These are phyloP conservation scores for Cordyceps tenuipes DNA, from an alignment of 2,329 filamentous ascomycete species.

Conservation along the genomic window DNA sequence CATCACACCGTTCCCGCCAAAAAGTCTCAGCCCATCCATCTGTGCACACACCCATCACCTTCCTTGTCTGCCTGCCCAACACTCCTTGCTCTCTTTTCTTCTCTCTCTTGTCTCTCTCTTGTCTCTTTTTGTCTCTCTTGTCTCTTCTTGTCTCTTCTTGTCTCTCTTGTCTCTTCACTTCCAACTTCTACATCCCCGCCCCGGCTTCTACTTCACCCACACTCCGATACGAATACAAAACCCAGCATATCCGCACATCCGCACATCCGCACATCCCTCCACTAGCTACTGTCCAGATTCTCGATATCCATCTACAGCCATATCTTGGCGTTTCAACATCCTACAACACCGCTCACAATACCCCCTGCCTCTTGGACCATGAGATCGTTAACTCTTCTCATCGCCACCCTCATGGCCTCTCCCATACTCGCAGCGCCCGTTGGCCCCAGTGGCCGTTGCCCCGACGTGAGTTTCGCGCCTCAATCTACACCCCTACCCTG, in stretches of 20 bases:
- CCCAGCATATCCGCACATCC: neutral
- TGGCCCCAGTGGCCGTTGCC: conserved; percentile 26
- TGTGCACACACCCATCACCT: neutral
- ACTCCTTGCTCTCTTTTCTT: too few relatives aligned
- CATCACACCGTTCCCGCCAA: neutral
- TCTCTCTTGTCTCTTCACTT: too few relatives aligned
- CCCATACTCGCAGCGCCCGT: conserved; percentile 15
- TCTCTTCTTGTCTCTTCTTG: neutral
- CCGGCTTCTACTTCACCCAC: too few relatives aligned
- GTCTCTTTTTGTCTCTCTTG: too few relatives aligned
- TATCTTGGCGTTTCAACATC: neutral
- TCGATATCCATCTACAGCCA: neutral
- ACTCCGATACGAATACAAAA: neutral
- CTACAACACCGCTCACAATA: neutral
- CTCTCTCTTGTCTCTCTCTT: too few relatives aligned
- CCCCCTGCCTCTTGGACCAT: conserved; percentile 11
- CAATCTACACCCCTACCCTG: neutral
- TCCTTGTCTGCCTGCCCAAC: neutral
- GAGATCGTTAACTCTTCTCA: conserved; percentile 17
- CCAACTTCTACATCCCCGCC: neutral
- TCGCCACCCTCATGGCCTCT: conserved; percentile 13
- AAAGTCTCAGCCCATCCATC: neutral
- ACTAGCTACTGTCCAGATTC: neutral
- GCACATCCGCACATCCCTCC: neutral
- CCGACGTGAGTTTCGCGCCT: conserved; percentile 20